phyloP scores from a whole-genome alignment of 768 basidiomycete genomes.

The Leccinum subtestaceum region DNA sequence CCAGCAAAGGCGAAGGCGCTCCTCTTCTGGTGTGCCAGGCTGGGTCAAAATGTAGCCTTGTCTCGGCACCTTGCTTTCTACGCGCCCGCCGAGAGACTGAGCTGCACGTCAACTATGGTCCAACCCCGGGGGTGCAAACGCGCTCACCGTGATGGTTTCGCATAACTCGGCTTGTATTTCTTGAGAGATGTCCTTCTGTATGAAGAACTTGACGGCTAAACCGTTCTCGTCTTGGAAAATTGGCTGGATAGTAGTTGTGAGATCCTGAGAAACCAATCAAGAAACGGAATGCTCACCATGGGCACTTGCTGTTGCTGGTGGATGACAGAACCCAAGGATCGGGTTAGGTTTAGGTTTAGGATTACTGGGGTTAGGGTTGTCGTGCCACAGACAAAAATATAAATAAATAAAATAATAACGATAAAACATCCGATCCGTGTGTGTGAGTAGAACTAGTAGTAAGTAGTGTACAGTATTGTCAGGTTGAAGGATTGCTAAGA shows the following conservation, averaged over 20 bases:
- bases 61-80: constrained; percentile 75
- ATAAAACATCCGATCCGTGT: not conserved
- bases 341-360: constrained; percentile 33
- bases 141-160: constrained; percentile 65
- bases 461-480: not conserved
- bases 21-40: constrained; percentile 64
- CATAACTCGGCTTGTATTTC: constrained; percentile 69
- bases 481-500: constrained; percentile 1
- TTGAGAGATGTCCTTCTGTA: constrained; percentile 73
- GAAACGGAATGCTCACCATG: constrained; percentile 22
- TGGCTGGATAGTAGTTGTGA: constrained; percentile 39
- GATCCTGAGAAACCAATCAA: not conserved
- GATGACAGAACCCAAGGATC: constrained; percentile 28
- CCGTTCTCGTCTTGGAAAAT: constrained; percentile 71
- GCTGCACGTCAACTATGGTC: constrained; percentile 5
- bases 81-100: constrained; percentile 71
- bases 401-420: not conserved
- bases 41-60: constrained; percentile 73
- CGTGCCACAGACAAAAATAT: not conserved
- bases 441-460: not conserved
- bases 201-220: constrained; percentile 76
- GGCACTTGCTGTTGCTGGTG: not conserved
- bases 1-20: constrained; percentile 77
- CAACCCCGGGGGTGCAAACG: not conserved
- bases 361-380: constrained; percentile 22